Percentiles rank a stretch among this genome's conserved stretches.
These are phyloP conservation scores for carrot (Daucus carota) DNA, from an alignment of 129 eudicot genomes.

Conservation along the genomic window DH1_v3.0 NC_030389.2:42267501-42268000, in stretches of 20 bases:
- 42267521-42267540: background rate
- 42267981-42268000: too few species aligned
- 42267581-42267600: background rate
- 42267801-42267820: too few species aligned
- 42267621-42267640: background rate
- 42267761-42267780: background rate
- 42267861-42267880: too few species aligned
- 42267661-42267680: background rate
- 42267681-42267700: background rate
- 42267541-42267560: background rate
- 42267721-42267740: too few species aligned
- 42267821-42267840: too few species aligned
- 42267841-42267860: too few species aligned
- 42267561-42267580: background rate
- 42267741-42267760: constrained; percentile 2
- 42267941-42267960: too few species aligned
- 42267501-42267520: constrained; percentile 4
- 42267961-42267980: too few species aligned
- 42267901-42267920: too few species aligned
- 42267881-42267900: too few species aligned
- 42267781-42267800: background rate
- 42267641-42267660: background rate
- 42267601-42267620: background rate
- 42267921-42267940: too few species aligned
- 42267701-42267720: too few species aligned